Conservation (phyloP, 2,329 filamentous ascomycete genomes). For the Colletotrichum falcatum region DNA sequence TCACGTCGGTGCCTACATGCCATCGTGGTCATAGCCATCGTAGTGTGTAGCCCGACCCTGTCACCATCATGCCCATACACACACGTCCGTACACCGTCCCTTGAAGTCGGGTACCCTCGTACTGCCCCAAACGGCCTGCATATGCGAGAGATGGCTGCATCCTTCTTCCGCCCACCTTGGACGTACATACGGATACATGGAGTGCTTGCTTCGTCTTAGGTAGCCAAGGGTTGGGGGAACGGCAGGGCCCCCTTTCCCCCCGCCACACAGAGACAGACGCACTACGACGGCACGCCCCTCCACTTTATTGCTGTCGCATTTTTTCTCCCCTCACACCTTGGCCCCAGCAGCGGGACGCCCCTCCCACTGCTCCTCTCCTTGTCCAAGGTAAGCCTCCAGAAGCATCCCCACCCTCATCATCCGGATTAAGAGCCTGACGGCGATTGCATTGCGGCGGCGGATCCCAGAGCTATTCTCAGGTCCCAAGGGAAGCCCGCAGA, state of each 20-base stretch:
- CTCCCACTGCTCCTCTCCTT: constrained; percentile 2
- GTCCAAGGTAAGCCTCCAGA: constrained; percentile 32
- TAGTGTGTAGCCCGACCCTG: neutral
- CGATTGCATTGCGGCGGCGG: constrained; percentile 13
- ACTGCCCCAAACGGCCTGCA: constrained; percentile 39
- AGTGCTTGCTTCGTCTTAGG: constrained; percentile 29
- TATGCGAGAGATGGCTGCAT: constrained; percentile 42
- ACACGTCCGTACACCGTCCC: neutral
- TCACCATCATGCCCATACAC: neutral
- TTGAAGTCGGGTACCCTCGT: constrained; percentile 27
- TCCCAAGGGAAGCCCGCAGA: constrained; percentile 26
- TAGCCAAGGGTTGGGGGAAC: constrained; percentile 38
- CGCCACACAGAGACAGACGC: constrained; percentile 31
- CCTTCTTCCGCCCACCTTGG: constrained; percentile 26
- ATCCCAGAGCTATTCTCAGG: constrained; percentile 15
- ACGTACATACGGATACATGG: constrained; percentile 24
- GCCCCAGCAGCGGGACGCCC: constrained; percentile 22
- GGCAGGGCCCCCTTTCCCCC: constrained; percentile 29
- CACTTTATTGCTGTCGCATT: constrained; percentile 23
- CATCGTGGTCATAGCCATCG: neutral
- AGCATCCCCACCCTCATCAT: constrained; percentile 21
- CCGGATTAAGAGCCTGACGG: constrained; percentile 20
- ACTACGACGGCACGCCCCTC: constrained; percentile 29
- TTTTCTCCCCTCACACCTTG: constrained; percentile 21
- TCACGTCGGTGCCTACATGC: no score